phyloP scores from a whole-genome alignment of 257 asterid genomes.

The Ilex asprella region DNA sequence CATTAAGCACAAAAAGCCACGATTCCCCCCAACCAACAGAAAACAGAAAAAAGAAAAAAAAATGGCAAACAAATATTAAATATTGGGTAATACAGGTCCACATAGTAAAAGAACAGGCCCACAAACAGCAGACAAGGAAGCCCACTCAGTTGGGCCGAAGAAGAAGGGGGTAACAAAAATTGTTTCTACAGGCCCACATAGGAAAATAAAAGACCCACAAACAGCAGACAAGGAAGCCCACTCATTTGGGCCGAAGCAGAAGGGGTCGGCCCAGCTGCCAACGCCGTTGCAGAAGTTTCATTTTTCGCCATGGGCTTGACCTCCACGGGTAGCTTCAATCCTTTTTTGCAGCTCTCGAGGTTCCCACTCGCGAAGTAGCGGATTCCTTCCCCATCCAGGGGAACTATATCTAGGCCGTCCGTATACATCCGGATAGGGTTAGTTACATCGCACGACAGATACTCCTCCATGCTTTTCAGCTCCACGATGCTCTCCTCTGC shows the following conservation, averaged over 20 bases:
- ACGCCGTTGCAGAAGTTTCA: not conserved
- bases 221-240: not conserved
- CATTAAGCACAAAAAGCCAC: too few relatives aligned
- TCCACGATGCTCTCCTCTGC: slow-evolving; percentile 42
- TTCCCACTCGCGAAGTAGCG: slow-evolving; percentile 59
- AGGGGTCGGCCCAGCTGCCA: slow-evolving; percentile 10
- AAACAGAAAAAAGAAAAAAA: too few relatives aligned
- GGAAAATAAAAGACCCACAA: slow-evolving; percentile 9
- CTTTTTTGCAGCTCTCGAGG: slow-evolving; percentile 46
- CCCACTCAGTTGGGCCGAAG: too few relatives aligned
- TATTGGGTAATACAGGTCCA: too few relatives aligned
- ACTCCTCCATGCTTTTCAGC: slow-evolving; percentile 43
- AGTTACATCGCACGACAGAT: slow-evolving; percentile 40
- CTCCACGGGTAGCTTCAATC: slow-evolving; percentile 51
- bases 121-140: too few relatives aligned
- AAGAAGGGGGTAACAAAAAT: too few relatives aligned
- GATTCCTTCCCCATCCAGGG: slow-evolving; percentile 46
- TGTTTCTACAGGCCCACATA: slow-evolving; percentile 1
- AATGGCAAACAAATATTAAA: too few relatives aligned
- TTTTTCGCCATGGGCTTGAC: slow-evolving; percentile 21
- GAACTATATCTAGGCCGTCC: slow-evolving; percentile 24
- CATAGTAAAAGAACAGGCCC: too few relatives aligned
- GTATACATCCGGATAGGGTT: slow-evolving; percentile 62
- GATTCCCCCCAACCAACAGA: too few relatives aligned
- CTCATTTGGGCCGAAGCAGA: slow-evolving; percentile 8